Evolutionary conservation across 345 rosid genomes (phyloP), one percentile per base, ranked within the genome.

Genomic region (Eucalyptus pauciflora): DNA sequence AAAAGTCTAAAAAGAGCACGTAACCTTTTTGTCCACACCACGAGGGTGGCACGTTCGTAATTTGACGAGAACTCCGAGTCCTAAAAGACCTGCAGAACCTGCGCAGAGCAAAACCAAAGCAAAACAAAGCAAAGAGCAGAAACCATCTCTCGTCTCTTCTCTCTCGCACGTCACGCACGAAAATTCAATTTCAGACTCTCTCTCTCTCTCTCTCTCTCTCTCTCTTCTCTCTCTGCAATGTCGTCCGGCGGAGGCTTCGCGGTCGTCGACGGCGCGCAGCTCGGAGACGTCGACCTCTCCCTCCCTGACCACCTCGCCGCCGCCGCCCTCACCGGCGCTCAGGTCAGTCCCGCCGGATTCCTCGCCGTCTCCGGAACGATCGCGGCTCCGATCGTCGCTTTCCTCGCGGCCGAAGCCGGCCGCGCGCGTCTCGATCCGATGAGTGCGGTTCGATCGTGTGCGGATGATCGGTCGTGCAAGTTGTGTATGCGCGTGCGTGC

Each of bases 261-360:
- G 85, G 92, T 96, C 83, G 86, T 96, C 25, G 97, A 97, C 92
- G 99, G 98, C 48, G 46, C 92, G n/a, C 88, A 89, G 37, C 94
- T 97, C 86, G 91, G 97, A 91, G 95, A 94, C 88, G 87, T 94
- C 86, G 91, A 91, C 71, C 87, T 91, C 89, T 91, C 93, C 33
- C 88, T 90, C 6, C 94, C 94, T 56, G 94, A 93, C 52, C 91
- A 91, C 33, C 20, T 56, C n/a, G 27, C 58, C 86, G 88, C 71
- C 86, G 86, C 80, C 83, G 45, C 81, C 87, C 27, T 91, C 71
- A 96, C 92, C 48, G 98, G 96, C 81, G 94, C 97, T 89, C 93
- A 93, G 89, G 93, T 96, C 89, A 31, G 43, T 29, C 45, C 58
- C 58, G 10, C 20, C 37, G 56, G 37, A 16, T 48, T 37, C 37